Conservation (phyloP, 108 stramenopile genomes). For the Aurantiochytrium sp. region DNA sequence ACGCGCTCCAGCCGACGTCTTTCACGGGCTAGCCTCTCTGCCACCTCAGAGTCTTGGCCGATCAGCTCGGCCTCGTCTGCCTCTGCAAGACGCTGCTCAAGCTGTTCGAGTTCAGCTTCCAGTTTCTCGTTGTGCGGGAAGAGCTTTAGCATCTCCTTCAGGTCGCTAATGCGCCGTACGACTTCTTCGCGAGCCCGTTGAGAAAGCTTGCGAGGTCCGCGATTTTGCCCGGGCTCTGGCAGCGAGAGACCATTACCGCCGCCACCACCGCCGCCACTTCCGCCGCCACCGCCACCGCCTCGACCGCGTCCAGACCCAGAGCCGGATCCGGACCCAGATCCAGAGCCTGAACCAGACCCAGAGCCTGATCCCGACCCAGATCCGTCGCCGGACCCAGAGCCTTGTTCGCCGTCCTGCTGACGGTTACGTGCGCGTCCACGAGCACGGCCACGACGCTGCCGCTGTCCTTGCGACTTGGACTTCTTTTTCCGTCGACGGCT, state of each 20-base stretch:
- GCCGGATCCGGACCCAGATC: neutral
- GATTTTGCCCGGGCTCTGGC: neutral
- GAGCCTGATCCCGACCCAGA: neutral
- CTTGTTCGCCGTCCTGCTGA: neutral
- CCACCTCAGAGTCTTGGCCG: neutral
- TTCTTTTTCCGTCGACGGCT: neutral
- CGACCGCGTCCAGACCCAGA: neutral
- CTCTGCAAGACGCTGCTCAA: neutral
- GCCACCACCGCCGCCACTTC: neutral
- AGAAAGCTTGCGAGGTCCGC: neutral
- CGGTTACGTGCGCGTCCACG: neutral
- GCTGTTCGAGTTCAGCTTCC: neutral
- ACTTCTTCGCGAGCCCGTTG: neutral
- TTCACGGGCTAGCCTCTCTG: neutral
- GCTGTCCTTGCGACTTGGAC: neutral
- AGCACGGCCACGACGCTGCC: neutral
- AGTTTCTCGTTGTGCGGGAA: slow-evolving; percentile 18
- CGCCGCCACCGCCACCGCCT: slow-evolving; percentile 2
- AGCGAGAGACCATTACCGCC: neutral
- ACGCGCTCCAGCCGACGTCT: neutral
- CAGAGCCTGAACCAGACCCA: neutral
- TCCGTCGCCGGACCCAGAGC: neutral
- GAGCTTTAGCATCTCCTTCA: neutral
- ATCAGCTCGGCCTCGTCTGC: neutral
- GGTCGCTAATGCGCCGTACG: neutral